Conservation (phyloP, 192 early-diverging fungal species). For the Coemansia sp. region DNA sequence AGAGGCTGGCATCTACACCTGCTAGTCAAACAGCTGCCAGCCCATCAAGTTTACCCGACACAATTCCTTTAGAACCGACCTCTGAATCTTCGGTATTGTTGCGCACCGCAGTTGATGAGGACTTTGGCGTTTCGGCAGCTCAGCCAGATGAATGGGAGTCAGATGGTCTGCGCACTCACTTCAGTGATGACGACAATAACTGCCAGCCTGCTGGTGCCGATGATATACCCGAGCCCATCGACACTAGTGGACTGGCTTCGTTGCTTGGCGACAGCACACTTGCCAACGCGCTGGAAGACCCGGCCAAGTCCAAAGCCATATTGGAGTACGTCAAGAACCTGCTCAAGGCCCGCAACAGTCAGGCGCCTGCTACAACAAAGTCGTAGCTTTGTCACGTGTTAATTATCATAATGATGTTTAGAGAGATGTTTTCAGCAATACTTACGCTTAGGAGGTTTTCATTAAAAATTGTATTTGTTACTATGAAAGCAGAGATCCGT, state of each 20-base stretch:
- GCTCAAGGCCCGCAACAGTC: slow-evolving; percentile 33
- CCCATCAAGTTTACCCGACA: too few species aligned
- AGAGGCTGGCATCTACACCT: slow-evolving; percentile 12
- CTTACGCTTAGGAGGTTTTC: too few species aligned
- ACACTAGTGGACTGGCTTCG: slow-evolving; percentile 45
- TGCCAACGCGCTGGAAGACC: slow-evolving; percentile 52
- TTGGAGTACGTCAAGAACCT: slow-evolving; percentile 51
- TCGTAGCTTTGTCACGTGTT: slow-evolving; percentile 9
- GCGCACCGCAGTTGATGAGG: slow-evolving; percentile 2
- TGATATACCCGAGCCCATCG: slow-evolving; percentile 43
- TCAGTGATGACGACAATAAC: background rate
- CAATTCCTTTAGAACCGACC: background rate
- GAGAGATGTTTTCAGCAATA: too few species aligned
- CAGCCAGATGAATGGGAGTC: slow-evolving; percentile 13
- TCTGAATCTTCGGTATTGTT: slow-evolving; percentile 17
- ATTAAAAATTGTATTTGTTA: too few species aligned
- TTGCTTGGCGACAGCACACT: slow-evolving; percentile 45
- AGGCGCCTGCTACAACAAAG: slow-evolving; percentile 3
- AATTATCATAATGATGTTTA: too few species aligned
- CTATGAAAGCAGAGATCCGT: too few species aligned
- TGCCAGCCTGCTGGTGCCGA: slow-evolving; percentile 7
- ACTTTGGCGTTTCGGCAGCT: background rate
- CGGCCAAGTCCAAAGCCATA: slow-evolving; percentile 41
- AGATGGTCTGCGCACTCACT: slow-evolving; percentile 3
- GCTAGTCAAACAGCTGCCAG: background rate